phyloP scores from a whole-genome alignment of 257 asterid genomes.

The Gentiana dahurica region DNA sequence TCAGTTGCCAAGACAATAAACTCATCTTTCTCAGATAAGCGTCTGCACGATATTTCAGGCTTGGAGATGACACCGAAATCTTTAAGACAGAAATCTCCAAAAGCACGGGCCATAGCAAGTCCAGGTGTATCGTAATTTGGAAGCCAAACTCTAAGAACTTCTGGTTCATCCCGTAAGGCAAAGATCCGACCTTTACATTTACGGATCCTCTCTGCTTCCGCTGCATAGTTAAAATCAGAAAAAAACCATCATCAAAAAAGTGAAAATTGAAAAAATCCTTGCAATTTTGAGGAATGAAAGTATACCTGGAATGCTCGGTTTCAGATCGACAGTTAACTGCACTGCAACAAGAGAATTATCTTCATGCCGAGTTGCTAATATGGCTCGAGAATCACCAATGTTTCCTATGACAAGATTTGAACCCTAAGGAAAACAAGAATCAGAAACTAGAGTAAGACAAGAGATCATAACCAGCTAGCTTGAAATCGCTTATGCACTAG shows the following conservation, averaged over 20 bases:
- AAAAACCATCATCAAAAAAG: background rate
- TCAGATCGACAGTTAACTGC: slow-evolving; percentile 88
- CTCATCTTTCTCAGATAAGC: slow-evolving; percentile 45
- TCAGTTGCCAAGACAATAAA: slow-evolving; percentile 62
- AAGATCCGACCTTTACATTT: slow-evolving; percentile 66
- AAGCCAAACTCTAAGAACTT: slow-evolving; percentile 63
- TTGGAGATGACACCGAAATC: slow-evolving; percentile 63
- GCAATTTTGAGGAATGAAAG: background rate
- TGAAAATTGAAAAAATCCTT: background rate
- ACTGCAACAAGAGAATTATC: slow-evolving; percentile 47
- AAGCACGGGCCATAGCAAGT: slow-evolving; percentile 78
- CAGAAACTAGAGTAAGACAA: slow-evolving; percentile 1
- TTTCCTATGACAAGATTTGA: slow-evolving; percentile 77
- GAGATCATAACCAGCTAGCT: slow-evolving; percentile 5
- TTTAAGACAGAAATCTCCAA: slow-evolving; percentile 75
- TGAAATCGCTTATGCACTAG: background rate
- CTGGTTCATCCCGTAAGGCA: slow-evolving; percentile 61
- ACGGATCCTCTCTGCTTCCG: slow-evolving; percentile 54
- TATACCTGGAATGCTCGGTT: slow-evolving; percentile 85
- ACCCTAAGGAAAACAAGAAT: slow-evolving; percentile 37
- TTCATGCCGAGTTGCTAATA: slow-evolving; percentile 62
- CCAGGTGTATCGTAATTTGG: slow-evolving; percentile 61
- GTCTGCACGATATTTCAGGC: slow-evolving; percentile 48
- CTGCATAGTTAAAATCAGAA: slow-evolving; percentile 19
- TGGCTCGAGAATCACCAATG: slow-evolving; percentile 87